phyloP scores from a whole-genome alignment of 805 yeast species.

The Candida parachauliodes region DNA sequence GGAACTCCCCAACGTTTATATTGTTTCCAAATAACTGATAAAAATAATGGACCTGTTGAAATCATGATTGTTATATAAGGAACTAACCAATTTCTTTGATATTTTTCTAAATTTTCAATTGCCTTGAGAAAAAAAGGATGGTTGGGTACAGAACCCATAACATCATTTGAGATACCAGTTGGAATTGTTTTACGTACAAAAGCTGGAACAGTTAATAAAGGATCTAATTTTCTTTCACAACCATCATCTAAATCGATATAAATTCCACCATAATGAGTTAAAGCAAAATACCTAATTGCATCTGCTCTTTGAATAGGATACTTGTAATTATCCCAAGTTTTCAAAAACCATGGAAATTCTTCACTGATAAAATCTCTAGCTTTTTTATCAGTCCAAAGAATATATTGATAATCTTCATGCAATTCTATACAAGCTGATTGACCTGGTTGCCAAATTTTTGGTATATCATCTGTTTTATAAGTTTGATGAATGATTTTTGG shows the following conservation, averaged over 20 bases:
- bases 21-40: slow-evolving; percentile 83
- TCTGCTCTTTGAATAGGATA: slow-evolving; percentile 89
- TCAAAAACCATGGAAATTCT: slow-evolving; percentile 82
- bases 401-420: slow-evolving; percentile 86
- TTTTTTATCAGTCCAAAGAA: slow-evolving; percentile 86
- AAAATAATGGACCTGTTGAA: slow-evolving; percentile 86
- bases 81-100: slow-evolving; percentile 68
- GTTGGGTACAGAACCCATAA: slow-evolving; percentile 82
- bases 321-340: slow-evolving; percentile 71
- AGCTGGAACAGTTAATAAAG: slow-evolving; percentile 76
- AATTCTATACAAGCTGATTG: slow-evolving; percentile 72
- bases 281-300: slow-evolving; percentile 81
- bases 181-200: slow-evolving; percentile 86
- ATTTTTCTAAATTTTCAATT: slow-evolving; percentile 57
- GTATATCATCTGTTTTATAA: slow-evolving; percentile 73
- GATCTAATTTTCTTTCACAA: slow-evolving; percentile 74
- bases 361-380: slow-evolving; percentile 73
- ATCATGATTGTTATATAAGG: slow-evolving; percentile 92
- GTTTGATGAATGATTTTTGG: slow-evolving; percentile 95
- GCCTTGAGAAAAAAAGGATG: slow-evolving; percentile 82
- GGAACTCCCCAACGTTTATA: slow-evolving; percentile 78
- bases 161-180: slow-evolving; percentile 89
- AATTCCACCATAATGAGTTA: slow-evolving; percentile 82
- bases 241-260: slow-evolving; percentile 91
- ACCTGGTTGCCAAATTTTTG: slow-evolving; percentile 76